phyloP scores from a whole-genome alignment of 129 eudicot species.

The Gnaphalium uliginosum region DNA sequence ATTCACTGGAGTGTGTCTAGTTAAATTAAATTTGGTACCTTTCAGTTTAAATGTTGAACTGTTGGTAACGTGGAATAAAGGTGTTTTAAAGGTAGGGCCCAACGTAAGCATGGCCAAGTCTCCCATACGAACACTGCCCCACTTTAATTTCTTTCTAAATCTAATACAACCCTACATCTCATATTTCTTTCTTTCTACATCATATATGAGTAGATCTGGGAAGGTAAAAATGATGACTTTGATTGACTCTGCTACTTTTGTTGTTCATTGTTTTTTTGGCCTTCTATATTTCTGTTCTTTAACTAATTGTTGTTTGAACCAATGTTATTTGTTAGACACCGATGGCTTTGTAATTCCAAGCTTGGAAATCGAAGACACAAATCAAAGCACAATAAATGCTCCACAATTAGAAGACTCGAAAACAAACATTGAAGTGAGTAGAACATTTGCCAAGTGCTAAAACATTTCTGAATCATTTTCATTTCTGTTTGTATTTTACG shows the following conservation, averaged over 20 bases:
- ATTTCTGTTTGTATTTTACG: background rate
- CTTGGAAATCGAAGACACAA: constrained; percentile 72
- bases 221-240: background rate
- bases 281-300: background rate
- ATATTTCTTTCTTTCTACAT: background rate
- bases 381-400: constrained; percentile 31
- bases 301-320: constrained; percentile 9
- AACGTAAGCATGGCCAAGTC: too few relatives aligned
- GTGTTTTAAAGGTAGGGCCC: too few relatives aligned
- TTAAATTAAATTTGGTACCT: background rate
- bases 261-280: background rate
- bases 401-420: constrained; percentile 50
- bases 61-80: too few relatives aligned
- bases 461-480: background rate
- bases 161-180: too few relatives aligned
- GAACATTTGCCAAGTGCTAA: background rate
- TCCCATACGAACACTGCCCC: too few relatives aligned
- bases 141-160: too few relatives aligned
- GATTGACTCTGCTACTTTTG: background rate
- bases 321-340: constrained; percentile 52
- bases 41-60: too few relatives aligned
- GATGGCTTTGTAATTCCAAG: constrained; percentile 98
- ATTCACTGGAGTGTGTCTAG: too few relatives aligned
- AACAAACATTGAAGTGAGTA: constrained; percentile 50
- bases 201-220: background rate